These are phyloP conservation scores for Termitomyces sp. DNA, from an alignment of 768 basidiomycete genomes.

Conservation along the genomic window DNA sequence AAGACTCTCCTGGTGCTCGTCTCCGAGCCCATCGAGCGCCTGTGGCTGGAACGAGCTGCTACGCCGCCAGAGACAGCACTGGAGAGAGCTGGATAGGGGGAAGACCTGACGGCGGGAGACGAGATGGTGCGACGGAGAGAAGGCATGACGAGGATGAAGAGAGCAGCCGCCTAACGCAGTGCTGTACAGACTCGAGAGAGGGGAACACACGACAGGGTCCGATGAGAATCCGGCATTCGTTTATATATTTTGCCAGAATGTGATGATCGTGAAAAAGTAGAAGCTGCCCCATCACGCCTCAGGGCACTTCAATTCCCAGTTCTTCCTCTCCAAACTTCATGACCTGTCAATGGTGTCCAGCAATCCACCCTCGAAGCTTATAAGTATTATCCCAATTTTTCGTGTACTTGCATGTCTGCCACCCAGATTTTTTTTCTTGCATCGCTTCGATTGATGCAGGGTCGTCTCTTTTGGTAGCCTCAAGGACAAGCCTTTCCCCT, in stretches of 20 bases:
- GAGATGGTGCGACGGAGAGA: conserved; percentile 79
- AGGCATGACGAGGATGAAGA: conserved; percentile 40
- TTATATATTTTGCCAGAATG: conserved; percentile 38
- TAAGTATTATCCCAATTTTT: conserved; percentile 2
- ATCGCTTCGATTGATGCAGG: conserved; percentile 10
- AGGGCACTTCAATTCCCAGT: conserved; percentile 8
- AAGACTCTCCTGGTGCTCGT: conserved; percentile 62
- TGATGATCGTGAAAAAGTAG: conserved; percentile 23
- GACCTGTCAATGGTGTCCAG: conserved; percentile 13
- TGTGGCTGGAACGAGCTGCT: conserved; percentile 35
- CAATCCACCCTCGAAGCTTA: conserved; percentile 16
- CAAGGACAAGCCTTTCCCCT: conserved; percentile 13
- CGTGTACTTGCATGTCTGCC: conserved; percentile 3
- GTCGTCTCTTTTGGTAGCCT: conserved; percentile 19
- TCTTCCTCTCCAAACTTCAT: conserved; percentile 15
- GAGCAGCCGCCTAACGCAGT: conserved; percentile 50
- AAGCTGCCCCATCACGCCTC: conserved; percentile 12
- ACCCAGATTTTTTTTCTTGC: not conserved
- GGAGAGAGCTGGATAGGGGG: conserved; percentile 55
- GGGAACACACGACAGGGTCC: conserved; percentile 26
- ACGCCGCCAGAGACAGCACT: conserved; percentile 21
- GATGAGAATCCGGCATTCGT: conserved; percentile 26
- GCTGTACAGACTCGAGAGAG: conserved; percentile 23
- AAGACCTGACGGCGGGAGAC: conserved; percentile 60
- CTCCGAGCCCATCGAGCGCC: conserved; percentile 69